Conservation (phyloP, 1,284 basidiomycete genomes). For the Earliella scabrosa region DNA sequence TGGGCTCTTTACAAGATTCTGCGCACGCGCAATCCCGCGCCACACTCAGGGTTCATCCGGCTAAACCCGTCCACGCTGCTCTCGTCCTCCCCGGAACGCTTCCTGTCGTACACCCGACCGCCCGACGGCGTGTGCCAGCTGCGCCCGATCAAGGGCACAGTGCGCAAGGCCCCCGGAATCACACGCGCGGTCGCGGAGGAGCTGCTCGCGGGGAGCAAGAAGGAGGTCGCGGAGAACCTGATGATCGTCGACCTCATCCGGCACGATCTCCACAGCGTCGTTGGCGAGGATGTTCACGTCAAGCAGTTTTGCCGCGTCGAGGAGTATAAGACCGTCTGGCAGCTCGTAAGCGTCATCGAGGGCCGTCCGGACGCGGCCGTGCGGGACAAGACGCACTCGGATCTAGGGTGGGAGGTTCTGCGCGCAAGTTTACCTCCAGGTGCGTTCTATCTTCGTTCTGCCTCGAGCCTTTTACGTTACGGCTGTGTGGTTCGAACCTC, state of each 20-base stretch:
- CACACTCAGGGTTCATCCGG: slow-evolving; percentile 86
- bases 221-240: slow-evolving; percentile 96
- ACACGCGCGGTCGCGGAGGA: slow-evolving; percentile 68
- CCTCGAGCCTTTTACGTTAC: not conserved
- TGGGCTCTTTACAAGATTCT: slow-evolving; percentile 79
- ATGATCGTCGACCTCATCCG: slow-evolving; percentile 99
- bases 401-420: slow-evolving; percentile 80
- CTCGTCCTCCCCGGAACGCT: slow-evolving; percentile 92
- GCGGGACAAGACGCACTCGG: slow-evolving; percentile 40
- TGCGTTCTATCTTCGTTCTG: slow-evolving; percentile 40
- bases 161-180: slow-evolving; percentile 67
- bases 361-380: slow-evolving; percentile 47
- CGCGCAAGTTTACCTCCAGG: slow-evolving; percentile 87
- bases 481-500: no score
- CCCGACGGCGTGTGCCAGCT: slow-evolving; percentile 76
- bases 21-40: slow-evolving; percentile 85
- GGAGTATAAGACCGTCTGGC: slow-evolving; percentile 95
- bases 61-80: slow-evolving; percentile 67
- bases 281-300: slow-evolving; percentile 81
- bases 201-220: slow-evolving; percentile 74
- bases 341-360: slow-evolving; percentile 93
- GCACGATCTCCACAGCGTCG: slow-evolving; percentile 84
- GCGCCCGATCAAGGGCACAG: slow-evolving; percentile 95
- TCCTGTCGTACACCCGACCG: slow-evolving; percentile 81
- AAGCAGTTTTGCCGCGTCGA: slow-evolving; percentile 90